Evolutionary conservation across 108 stramenopile genomes (phyloP).

Genomic region (Fragilariopsis cylindrus): DNA sequence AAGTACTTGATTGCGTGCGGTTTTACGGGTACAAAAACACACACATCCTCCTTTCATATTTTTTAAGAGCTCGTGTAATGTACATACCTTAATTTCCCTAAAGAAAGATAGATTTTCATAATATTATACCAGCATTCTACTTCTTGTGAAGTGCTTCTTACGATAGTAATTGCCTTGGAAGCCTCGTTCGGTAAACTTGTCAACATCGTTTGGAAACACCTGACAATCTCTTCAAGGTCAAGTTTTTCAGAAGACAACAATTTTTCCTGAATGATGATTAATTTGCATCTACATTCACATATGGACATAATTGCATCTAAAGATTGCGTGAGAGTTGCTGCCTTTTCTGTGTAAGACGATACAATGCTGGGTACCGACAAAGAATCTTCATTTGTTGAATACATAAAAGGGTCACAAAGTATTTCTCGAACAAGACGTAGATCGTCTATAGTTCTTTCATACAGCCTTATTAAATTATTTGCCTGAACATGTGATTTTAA

Average conservation of each 20-base stretch:
- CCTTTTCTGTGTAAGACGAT: constrained; percentile 13
- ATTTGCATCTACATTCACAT: constrained; percentile 11
- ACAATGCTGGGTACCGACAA: neutral
- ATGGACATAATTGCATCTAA: constrained; percentile 12
- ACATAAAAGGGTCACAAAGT: constrained; percentile 18
- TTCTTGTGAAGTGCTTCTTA: neutral
- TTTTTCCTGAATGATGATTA: constrained; percentile 1
- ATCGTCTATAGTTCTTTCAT: constrained; percentile 3
- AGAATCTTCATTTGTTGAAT: neutral
- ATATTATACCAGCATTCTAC: constrained; percentile 10
- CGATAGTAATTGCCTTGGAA: neutral
- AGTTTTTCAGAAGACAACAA: neutral
- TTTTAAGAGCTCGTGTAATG: too few relatives aligned
- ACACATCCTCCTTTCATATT: too few relatives aligned
- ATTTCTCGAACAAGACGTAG: neutral
- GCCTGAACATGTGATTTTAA: constrained; percentile 6
- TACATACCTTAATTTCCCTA: constrained; percentile 8
- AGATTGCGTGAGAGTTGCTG: neutral
- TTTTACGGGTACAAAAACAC: too few relatives aligned
- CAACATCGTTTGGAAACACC: neutral
- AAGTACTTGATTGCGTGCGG: too few relatives aligned
- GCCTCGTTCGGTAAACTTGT: neutral
- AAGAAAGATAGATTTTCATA: constrained; percentile 8
- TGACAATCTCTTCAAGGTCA: neutral
- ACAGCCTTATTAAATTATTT: neutral